Evolutionary conservation across 2,329 filamentous ascomycete species (phyloP).

Genomic region (Clonostachys chloroleuca): DNA sequence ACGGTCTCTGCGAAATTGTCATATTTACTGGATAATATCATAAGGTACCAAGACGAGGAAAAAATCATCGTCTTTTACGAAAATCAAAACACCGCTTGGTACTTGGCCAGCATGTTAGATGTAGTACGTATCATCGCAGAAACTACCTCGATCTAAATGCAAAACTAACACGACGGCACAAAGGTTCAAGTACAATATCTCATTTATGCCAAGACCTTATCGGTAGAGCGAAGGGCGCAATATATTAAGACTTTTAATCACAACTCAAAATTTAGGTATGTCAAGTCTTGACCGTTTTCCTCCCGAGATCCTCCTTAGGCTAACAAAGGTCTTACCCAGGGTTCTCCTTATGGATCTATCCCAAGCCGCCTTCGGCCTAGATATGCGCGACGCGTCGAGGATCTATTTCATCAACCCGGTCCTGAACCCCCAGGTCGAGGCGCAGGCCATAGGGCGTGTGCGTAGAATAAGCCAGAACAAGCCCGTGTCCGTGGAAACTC

Average conservation of each 20-base stretch:
- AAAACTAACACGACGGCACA: conserved; percentile 3
- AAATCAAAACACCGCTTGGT: conserved; percentile 80
- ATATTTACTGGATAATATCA: conserved; percentile 73
- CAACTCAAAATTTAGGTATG: conserved; percentile 53
- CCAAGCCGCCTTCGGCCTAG: conserved; percentile 83
- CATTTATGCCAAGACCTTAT: conserved; percentile 63
- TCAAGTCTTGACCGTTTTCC: not conserved
- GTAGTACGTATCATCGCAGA: conserved; percentile 36
- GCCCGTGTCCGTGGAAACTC: conserved; percentile 78
- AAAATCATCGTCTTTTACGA: conserved; percentile 95
- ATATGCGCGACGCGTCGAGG: conserved; percentile 76
- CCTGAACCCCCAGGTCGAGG: conserved; percentile 78
- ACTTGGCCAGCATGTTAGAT: conserved; percentile 79
- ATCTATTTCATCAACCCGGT: conserved; percentile 90
- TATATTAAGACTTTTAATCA: conserved; percentile 79
- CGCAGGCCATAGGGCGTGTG: conserved; percentile 86
- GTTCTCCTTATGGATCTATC: conserved; percentile 89
- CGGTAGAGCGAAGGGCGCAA: conserved; percentile 58
- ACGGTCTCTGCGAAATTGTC: conserved; percentile 85
- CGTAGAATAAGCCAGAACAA: conserved; percentile 81
- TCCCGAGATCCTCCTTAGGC: not conserved
- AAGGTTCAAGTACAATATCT: conserved; percentile 55
- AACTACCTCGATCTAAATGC: not conserved
- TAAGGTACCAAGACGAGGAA: conserved; percentile 63
- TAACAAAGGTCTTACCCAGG: conserved; percentile 23